Evolutionary conservation across 2,329 filamentous ascomycete genomes (phyloP).

Genomic region (Trichothecium sympodiale): DNA sequence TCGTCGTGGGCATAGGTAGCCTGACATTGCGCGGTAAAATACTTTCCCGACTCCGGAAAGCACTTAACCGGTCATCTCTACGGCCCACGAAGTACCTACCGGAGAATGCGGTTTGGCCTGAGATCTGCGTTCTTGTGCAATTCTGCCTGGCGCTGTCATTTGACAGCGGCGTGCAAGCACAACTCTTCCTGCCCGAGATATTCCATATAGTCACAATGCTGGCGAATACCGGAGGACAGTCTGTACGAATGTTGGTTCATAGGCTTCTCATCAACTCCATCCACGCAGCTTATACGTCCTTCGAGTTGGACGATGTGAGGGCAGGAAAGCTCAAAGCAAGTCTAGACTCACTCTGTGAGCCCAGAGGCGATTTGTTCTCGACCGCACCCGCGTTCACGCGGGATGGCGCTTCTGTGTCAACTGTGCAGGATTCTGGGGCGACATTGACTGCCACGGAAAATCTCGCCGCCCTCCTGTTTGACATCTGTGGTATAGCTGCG

Average conservation of each 20-base stretch:
- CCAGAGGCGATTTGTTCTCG: conserved; percentile 46
- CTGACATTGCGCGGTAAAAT: conserved; percentile 55
- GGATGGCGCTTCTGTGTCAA: conserved; percentile 44
- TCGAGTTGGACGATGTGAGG: conserved; percentile 48
- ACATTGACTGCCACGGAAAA: conserved; percentile 47
- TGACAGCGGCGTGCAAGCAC: conserved; percentile 54
- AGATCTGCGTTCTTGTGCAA: conserved; percentile 55
- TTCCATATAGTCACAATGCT: conserved; percentile 64
- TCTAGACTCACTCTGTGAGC: conserved; percentile 48
- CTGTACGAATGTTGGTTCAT: conserved; percentile 49
- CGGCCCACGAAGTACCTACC: conserved; percentile 54
- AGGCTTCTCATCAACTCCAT: conserved; percentile 55
- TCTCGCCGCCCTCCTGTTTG: conserved; percentile 49
- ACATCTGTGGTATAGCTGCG: conserved; percentile 52
- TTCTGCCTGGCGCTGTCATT: conserved; percentile 59
- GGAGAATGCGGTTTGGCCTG: conserved; percentile 59
- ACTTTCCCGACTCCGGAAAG: conserved; percentile 54
- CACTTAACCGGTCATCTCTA: conserved; percentile 54
- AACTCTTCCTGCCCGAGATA: conserved; percentile 57
- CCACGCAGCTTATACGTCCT: conserved; percentile 57
- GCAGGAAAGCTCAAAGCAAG: conserved; percentile 43
- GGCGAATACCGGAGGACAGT: conserved; percentile 49
- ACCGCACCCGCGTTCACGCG: conserved; percentile 31
- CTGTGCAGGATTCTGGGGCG: conserved; percentile 39
- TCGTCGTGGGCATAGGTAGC: conserved; percentile 52